phyloP scores from a whole-genome alignment of 2,329 filamentous ascomycete species.

The Beauveria medogensis region DNA sequence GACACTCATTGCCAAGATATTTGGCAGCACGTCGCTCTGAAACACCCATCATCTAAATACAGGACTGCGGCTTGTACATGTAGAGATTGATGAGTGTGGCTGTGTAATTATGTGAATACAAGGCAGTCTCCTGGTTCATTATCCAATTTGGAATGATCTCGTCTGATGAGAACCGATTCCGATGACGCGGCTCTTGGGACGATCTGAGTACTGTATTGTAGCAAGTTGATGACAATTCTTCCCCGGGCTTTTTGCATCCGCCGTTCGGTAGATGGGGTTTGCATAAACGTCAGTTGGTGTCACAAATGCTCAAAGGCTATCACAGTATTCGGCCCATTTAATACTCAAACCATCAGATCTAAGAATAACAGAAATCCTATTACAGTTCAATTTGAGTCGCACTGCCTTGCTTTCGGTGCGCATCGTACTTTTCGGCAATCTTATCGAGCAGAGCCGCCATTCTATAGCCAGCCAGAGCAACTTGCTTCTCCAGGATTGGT shows the following conservation, averaged over 20 bases:
- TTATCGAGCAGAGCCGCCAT: slow-evolving; percentile 60
- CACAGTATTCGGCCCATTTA: background rate
- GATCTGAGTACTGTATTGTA: background rate
- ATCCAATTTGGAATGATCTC: slow-evolving; percentile 5
- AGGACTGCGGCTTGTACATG: background rate
- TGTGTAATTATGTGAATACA: background rate
- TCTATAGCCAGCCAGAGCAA: slow-evolving; percentile 62
- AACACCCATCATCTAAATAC: background rate
- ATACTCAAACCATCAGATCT: background rate
- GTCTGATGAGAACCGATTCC: background rate
- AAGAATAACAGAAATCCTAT: background rate
- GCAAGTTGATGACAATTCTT: slow-evolving; percentile 1
- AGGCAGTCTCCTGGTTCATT: background rate
- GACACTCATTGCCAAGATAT: background rate
- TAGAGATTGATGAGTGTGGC: background rate
- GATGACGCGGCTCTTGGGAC: background rate
- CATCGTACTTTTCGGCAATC: slow-evolving; percentile 38
- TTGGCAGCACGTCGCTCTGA: background rate
- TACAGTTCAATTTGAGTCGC: slow-evolving; percentile 23
- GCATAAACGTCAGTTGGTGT: background rate
- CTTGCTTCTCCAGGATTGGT: slow-evolving; percentile 56
- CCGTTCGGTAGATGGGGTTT: background rate
- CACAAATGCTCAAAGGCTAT: background rate
- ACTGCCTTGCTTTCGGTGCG: slow-evolving; percentile 12
- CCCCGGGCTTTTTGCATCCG: background rate